A percentile compares a stretch with the other conserved stretches of the same genome.
Conservation (phyloP, 2,329 filamentous ascomycete genomes). For the Paecilomyces formosus region DNA sequence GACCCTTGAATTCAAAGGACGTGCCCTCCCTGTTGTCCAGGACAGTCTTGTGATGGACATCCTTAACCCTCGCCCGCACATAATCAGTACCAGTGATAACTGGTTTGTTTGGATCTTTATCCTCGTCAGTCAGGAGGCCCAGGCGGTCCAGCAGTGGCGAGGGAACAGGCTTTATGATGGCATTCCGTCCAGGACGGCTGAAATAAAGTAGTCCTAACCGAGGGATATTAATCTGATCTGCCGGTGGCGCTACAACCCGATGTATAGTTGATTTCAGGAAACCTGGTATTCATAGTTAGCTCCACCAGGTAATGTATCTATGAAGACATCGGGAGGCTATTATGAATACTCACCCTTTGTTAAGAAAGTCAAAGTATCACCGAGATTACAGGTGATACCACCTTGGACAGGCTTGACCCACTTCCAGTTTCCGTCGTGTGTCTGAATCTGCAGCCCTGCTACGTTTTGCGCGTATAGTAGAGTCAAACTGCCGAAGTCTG, state of each 20-base stretch:
- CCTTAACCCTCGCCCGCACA: constrained; percentile 39
- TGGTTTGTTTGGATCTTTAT: constrained; percentile 27
- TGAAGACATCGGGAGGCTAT: not conserved
- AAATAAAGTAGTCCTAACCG: constrained; percentile 33
- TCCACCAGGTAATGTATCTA: not conserved
- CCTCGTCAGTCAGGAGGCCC: constrained; percentile 32
- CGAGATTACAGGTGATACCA: constrained; percentile 45
- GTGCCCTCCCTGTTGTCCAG: constrained; percentile 38
- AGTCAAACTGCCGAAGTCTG: constrained; percentile 50
- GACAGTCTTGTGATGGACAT: constrained; percentile 41
- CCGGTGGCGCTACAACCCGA: constrained; percentile 27
- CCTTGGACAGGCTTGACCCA: constrained; percentile 41
- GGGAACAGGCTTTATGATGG: constrained; percentile 26
- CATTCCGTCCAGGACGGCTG: constrained; percentile 24
- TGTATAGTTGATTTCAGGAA: constrained; percentile 28
- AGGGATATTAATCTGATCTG: constrained; percentile 23
- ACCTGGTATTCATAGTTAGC: constrained; percentile 1
- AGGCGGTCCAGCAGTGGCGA: constrained; percentile 30
- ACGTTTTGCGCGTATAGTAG: constrained; percentile 53
- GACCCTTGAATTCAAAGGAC: constrained; percentile 37
- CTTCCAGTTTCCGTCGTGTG: constrained; percentile 39
- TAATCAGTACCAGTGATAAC: constrained; percentile 39
- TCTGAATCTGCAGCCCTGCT: constrained; percentile 48
- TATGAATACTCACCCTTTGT: not conserved
- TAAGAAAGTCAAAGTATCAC: constrained; percentile 40